Conservation (phyloP, 768 basidiomycete species). For the Amanita polypyramis region DNA sequence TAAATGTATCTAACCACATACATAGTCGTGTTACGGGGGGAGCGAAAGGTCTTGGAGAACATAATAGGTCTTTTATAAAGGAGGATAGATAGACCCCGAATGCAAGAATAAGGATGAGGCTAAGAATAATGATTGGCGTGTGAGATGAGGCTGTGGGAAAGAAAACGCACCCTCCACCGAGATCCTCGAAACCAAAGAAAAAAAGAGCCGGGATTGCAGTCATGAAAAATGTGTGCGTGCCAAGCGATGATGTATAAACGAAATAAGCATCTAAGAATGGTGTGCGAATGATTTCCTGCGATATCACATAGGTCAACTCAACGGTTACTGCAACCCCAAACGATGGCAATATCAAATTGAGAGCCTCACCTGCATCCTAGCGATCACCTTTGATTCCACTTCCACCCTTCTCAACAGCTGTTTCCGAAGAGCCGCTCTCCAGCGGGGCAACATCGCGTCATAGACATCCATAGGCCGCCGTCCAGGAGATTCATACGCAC, state of each 20-base stretch:
- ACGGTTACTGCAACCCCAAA: background rate
- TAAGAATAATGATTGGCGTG: background rate
- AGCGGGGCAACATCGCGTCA: slow-evolving; percentile 47
- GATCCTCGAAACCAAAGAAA: slow-evolving; percentile 73
- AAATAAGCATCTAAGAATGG: slow-evolving; percentile 75
- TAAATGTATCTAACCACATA: slow-evolving; percentile 24
- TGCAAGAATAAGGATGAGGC: slow-evolving; percentile 39
- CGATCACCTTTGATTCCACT: slow-evolving; percentile 52
- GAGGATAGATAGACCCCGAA: slow-evolving; percentile 83
- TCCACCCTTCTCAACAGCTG: slow-evolving; percentile 41
- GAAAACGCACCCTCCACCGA: slow-evolving; percentile 60
- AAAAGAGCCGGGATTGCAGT: slow-evolving; percentile 74
- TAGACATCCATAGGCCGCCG: slow-evolving; percentile 45
- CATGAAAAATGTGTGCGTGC: slow-evolving; percentile 93
- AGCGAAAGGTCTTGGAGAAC: slow-evolving; percentile 81
- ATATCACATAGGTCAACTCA: background rate
- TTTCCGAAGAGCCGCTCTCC: slow-evolving; percentile 54
- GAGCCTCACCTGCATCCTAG: slow-evolving; percentile 51
- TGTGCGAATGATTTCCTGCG: slow-evolving; percentile 42
- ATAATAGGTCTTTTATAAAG: slow-evolving; percentile 81
- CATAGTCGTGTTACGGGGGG: slow-evolving; percentile 89
- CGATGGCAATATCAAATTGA: no score
- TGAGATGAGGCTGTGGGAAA: background rate
- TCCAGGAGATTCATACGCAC: slow-evolving; percentile 16
- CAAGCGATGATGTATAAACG: slow-evolving; percentile 70